Base-by-base conservation (phyloP, 805 yeast species). In the Zygosaccharomyces pseudorouxii region DNA sequence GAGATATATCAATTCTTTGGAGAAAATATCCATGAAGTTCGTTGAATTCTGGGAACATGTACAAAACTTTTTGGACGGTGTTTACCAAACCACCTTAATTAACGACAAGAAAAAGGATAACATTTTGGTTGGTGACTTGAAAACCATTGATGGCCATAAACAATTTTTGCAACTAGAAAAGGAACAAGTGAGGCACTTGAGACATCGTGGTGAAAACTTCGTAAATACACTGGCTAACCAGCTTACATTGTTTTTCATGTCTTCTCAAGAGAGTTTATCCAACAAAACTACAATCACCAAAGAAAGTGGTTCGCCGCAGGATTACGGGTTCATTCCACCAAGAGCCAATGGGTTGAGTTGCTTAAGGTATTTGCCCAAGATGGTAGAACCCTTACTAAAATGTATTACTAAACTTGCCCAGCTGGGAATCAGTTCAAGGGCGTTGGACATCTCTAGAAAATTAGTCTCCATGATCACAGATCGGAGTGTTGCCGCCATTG, bases 321-420 rank as follows among this genome's bases (percentile, higher is more conserved):
- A 67, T 30, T 78, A 71, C 60, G 82, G 83, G 1, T 82, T 81
- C 56, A 60, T 83, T 19, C 90, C 92, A 3, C 82, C 84, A 1
- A 71, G 72, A 46, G 72, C 89, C 1, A 86, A 84, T 58, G 77
- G 84, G 7, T 67, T 86, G 20, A 74, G 86, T 40, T 72, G 84
- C 2, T 62, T 81, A 30, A 72, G 76, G 53, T 81, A 77, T 55
- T 61, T 79, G 33, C 74, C 81, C 0, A 64, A 66, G 23, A 67
- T 82, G 12, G 70, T 77, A 22, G 70, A 69, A 2, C 69, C 72
- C 2, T 63, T 83, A 8, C 63, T 71, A 27, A 62, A 67, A 23
- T 65, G 71, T 23, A 65, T 74, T 37, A 71, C 71, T 38, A 75
- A 72, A 43, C 55, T 80, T 28, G 75, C 77, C 0, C 71, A 72